phyloP scores from a whole-genome alignment of 495 filamentous ascomycete species.

The Penicillium egyptiacum region DNA sequence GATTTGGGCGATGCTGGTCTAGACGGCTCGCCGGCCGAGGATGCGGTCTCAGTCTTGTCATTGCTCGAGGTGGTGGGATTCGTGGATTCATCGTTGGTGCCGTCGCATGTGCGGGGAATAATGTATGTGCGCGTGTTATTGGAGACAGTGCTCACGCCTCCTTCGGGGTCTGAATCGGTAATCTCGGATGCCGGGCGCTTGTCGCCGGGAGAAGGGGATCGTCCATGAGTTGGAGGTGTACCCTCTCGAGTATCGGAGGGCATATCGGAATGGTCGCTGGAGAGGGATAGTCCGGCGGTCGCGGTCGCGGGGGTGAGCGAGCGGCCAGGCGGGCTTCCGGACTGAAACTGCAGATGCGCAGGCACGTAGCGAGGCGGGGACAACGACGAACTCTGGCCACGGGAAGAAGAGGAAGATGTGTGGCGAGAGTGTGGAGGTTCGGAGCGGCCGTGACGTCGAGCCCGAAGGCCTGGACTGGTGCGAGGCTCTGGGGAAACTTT shows the following conservation, averaged over 20 bases:
- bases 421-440: constrained; percentile 30
- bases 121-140: constrained; percentile 14
- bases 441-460: constrained; percentile 43
- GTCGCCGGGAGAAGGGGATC: constrained; percentile 51
- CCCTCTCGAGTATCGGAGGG: constrained; percentile 37
- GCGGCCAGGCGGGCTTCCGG: constrained; percentile 34
- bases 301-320: constrained; percentile 59
- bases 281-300: constrained; percentile 69
- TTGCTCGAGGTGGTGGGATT: constrained; percentile 35
- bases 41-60: constrained; percentile 30
- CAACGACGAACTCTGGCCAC: constrained; percentile 35
- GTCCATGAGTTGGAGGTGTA: constrained; percentile 28
- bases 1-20: constrained; percentile 17
- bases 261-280: constrained; percentile 61
- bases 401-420: constrained; percentile 35
- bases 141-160: constrained; percentile 20
- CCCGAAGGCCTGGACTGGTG: constrained; percentile 41
- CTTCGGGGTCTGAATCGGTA: constrained; percentile 34
- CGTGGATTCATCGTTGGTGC: constrained; percentile 16
- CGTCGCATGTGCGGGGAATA: constrained; percentile 24
- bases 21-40: constrained; percentile 17
- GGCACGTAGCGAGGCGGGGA: constrained; percentile 56
- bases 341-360: constrained; percentile 60
- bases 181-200: constrained; percentile 57
- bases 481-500: constrained; percentile 64